Percentiles rank a stretch among this genome's conserved stretches.
Evolutionary conservation across 208 protist genomes (phyloP).

Genomic region (Leishmania guyanensis): DNA sequence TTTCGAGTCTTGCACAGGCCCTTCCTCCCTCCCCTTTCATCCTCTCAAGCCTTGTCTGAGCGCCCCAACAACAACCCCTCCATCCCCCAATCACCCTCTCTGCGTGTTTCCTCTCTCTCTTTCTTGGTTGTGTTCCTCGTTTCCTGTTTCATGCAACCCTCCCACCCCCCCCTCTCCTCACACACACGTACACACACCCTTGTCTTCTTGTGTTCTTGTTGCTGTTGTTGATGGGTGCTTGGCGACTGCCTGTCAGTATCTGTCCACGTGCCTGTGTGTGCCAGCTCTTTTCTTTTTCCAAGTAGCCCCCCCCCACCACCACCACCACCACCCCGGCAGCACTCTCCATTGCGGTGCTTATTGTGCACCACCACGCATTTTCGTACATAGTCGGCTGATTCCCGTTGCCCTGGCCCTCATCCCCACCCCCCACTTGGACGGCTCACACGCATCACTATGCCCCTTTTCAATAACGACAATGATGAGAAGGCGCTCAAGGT

Average conservation of each 20-base stretch:
- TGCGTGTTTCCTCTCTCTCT: background rate
- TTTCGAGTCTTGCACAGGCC: too few species aligned
- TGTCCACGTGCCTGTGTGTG: background rate
- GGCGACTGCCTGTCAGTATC: background rate
- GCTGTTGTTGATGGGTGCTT: background rate
- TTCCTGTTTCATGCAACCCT: background rate
- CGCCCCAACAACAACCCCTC: too few species aligned
- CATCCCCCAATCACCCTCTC: background rate
- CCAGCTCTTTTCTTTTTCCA: background rate
- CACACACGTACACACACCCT: background rate
- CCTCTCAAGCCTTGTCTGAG: too few species aligned
- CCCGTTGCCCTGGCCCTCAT: background rate
- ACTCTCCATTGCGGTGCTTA: background rate
- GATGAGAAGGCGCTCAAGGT: constrained; percentile 16
- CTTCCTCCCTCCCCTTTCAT: too few species aligned
- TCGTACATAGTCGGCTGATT: background rate
- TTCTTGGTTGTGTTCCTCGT: background rate
- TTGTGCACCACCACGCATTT: background rate
- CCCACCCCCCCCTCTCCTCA: background rate
- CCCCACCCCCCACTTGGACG: too few species aligned
- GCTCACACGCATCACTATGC: background rate
- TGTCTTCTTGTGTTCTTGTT: background rate
- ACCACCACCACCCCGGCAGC: too few species aligned
- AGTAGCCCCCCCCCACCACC: background rate
- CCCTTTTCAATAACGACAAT: constrained; percentile 3